Evolutionary conservation across 257 asterid species (phyloP), one percentile per base, ranked within the genome.

Genomic region (Asclepias syriaca): DNA sequence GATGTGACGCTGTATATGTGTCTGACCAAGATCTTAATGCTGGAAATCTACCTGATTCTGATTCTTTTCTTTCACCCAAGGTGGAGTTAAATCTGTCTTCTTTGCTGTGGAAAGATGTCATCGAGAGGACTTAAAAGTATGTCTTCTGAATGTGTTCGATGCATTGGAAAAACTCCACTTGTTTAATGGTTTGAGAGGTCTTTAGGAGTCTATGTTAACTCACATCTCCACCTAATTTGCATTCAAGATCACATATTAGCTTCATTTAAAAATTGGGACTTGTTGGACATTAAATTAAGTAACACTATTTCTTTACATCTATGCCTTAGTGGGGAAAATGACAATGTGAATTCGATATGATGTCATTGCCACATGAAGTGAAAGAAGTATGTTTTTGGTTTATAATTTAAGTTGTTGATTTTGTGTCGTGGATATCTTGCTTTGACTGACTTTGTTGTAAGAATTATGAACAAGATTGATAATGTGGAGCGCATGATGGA

Each of bases 401-500:
- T 58, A 27, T 59, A 13, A 29, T 61, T 34, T 32, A 34, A 61
- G 15, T 34, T 7, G 14, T 29, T 66, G 70, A 45, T 45, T 43
- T 5, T 15, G 3, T 65, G 12, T 21, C 22, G 9, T 21, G 56
- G 39, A 43, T 24, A 67, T 67, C 61, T 68, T 19, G 22, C 50
- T 24, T 40, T 63, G 39, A 67, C 67, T 70, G 55, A 69, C 51
- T 43, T 22, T 32, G 57, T 59, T 65, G 60, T 56, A 46, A 29
- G 29, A 24, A 14, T n/a, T 22, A 6, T 65, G 39, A 71, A 58
- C 19, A 75, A 93, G 98, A 82, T 94, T 66, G 96, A 88, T 72
- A 96, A 91, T 71, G 69, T 88, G 70, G 96, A 94, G 19, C 84
- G 89, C 4, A 50, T 91, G 85, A 84, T 94, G 90, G 96, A 89